Evolutionary conservation across 345 rosid species (phyloP), one percentile per base, ranked within the genome.

Genomic region (Triadica sebifera): DNA sequence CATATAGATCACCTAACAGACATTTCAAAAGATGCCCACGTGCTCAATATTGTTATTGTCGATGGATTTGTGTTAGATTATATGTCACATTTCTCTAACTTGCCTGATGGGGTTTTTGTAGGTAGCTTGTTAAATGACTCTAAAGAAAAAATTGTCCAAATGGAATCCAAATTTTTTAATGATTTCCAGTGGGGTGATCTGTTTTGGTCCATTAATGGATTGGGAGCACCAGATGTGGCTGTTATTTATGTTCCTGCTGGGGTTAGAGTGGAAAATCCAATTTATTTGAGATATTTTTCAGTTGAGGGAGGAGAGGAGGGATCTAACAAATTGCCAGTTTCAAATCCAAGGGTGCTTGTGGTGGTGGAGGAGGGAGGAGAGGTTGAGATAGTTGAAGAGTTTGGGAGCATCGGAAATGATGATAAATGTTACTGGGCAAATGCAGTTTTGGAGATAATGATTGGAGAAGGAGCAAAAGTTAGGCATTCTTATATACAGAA

Each of bases 261-360:
- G 39, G 91, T 94, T 79, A 88, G 81, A 70, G 90, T 90, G 0
- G 90, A 82, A 75, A 85, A 81, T 58, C 91, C 97, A 2, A 83
- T 95, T 43, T 83, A 87, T 80, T 78, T 95, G 79, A 87, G 86
- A 85, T 95, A 95, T 73, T 80, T 87, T 51, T 85, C 93, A 3
- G 84, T 86, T n/a, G 89, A 85, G 73, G 89, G 88, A 34, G 87
- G 87, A 24, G 89, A 91, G 74, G 70, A 29, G 71, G 89, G 78
- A 41, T 87, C 92, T 0, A 87, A 86, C 22, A 70, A 75, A 78
- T 81, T 95, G 68, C 90, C 93, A 4, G 77, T 95, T 43, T 93
- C 98, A n/a, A 95, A 93, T 81, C 99, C 97, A 7, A 87, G 97
- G 81, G 97, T 93, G 65, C 71, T 93, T 78, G 89, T 95, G 64